Percentiles rank a stretch among this genome's conserved stretches.
Evolutionary conservation across 1,284 basidiomycete genomes (phyloP).

Genomic region (Crucibulum cyathiforme): DNA sequence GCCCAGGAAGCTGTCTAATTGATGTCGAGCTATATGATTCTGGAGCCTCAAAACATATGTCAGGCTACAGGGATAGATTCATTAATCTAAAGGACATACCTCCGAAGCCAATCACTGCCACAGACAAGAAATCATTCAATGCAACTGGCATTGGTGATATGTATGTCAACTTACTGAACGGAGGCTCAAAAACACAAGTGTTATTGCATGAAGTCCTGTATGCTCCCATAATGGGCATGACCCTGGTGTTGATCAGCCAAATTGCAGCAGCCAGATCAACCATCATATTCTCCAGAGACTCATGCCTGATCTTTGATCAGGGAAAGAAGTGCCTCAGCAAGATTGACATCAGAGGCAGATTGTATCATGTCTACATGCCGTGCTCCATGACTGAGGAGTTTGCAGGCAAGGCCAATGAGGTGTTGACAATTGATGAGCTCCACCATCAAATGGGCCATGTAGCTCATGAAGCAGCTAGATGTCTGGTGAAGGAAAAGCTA

Average conservation of each 20-base stretch:
- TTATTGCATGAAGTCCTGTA: conserved; percentile 32
- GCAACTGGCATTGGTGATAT: conserved; percentile 39
- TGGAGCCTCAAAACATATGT: conserved; percentile 42
- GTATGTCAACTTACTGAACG: conserved; percentile 9
- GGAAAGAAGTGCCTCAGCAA: conserved; percentile 7
- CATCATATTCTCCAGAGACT: conserved; percentile 5
- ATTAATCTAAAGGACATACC: conserved; percentile 24
- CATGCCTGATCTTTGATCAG: conserved; percentile 14
- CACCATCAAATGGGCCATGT: conserved; percentile 38
- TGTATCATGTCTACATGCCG: no score
- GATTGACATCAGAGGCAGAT: conserved; percentile 5
- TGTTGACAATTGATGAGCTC: conserved; percentile 17
- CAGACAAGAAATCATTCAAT: conserved; percentile 35
- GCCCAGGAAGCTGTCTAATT: no score
- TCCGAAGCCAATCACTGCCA: conserved; percentile 31
- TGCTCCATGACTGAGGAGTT: no score
- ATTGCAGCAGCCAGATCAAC: conserved; percentile 5
- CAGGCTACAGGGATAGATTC: conserved; percentile 31
- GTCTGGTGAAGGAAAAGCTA: conserved; percentile 28
- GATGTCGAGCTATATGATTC: conserved; percentile 36
- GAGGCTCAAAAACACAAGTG: conserved; percentile 10
- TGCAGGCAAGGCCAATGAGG: no score
- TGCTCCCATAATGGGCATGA: conserved; percentile 27
- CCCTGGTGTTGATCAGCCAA: conserved; percentile 27
- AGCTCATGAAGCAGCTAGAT: conserved; percentile 16